A percentile compares a stretch with the other conserved stretches of the same genome.
Conservation (phyloP, 257 asterid species). For the Przewalskia tangutica region DNA sequence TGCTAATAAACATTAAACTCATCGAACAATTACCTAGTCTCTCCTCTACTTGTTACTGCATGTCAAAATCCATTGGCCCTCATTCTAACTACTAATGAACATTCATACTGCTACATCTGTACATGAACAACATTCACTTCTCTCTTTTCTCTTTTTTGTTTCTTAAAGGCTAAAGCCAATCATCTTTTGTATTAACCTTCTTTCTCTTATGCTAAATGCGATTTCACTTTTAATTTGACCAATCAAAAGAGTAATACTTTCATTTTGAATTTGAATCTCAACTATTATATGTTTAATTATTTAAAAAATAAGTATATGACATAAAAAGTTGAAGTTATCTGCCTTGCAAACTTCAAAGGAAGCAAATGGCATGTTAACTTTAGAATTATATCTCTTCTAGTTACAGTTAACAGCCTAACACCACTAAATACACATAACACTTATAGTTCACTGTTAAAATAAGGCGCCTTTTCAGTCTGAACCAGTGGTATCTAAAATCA, state of each 20-base stretch:
- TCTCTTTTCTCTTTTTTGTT: background rate
- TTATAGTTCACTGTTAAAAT: background rate
- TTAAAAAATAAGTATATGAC: background rate
- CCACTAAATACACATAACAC: background rate
- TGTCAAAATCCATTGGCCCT: background rate
- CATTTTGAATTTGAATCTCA: background rate
- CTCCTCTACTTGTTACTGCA: background rate
- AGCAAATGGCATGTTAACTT: background rate
- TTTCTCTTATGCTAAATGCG: background rate
- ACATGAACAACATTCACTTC: background rate
- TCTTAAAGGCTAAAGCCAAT: background rate
- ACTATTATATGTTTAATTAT: background rate
- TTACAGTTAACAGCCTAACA: background rate
- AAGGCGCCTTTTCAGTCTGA: background rate
- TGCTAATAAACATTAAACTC: background rate
- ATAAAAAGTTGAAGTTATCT: background rate
- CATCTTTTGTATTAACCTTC: background rate
- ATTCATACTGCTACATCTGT: background rate
- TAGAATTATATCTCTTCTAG: background rate
- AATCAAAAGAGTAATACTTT: background rate
- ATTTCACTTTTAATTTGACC: background rate
- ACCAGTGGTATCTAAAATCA: background rate
- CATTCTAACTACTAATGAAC: background rate
- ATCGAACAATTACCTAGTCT: background rate
- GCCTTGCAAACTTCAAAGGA: background rate